Percentiles rank a stretch among this genome's conserved stretches.
phyloP scores from a whole-genome alignment of 148 eudicot species.

The Rheum nobile region DNA sequence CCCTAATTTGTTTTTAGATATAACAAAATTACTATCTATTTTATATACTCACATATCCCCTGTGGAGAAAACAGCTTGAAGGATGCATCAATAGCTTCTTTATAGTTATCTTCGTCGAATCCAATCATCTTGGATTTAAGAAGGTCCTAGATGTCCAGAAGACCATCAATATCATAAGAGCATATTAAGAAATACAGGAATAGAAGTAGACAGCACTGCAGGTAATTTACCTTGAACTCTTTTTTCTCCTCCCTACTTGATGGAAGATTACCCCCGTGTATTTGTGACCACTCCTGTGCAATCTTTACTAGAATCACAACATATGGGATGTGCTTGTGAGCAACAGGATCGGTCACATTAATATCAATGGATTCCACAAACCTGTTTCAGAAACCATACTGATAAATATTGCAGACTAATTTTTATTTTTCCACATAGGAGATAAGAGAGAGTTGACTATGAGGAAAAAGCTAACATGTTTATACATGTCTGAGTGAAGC shows the following conservation, averaged over 20 bases:
- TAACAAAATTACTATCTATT: background rate
- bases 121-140: slow-evolving; percentile 62
- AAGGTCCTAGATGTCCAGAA: slow-evolving; percentile 47
- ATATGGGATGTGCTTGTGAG: slow-evolving; percentile 93
- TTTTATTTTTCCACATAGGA: background rate
- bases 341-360: slow-evolving; percentile 64
- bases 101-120: slow-evolving; percentile 86
- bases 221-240: slow-evolving; percentile 58
- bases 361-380: slow-evolving; percentile 79
- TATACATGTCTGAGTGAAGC: background rate
- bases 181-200: background rate
- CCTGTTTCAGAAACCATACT: slow-evolving; percentile 25
- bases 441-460: background rate
- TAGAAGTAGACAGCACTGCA: background rate
- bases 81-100: slow-evolving; percentile 91
- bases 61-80: slow-evolving; percentile 78
- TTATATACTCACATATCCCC: slow-evolving; percentile 67
- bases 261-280: slow-evolving; percentile 68
- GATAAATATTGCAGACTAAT: background rate
- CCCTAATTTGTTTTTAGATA: background rate
- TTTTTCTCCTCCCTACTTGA: slow-evolving; percentile 88
- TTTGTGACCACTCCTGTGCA: slow-evolving; percentile 83
- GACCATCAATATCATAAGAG: slow-evolving; percentile 1
- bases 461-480: slow-evolving; percentile 7
- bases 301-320: slow-evolving; percentile 81